These are phyloP conservation scores for Globisporangium okanoganense DNA, from an alignment of 352 stramenopile species.

Conservation along the genomic window DNA sequence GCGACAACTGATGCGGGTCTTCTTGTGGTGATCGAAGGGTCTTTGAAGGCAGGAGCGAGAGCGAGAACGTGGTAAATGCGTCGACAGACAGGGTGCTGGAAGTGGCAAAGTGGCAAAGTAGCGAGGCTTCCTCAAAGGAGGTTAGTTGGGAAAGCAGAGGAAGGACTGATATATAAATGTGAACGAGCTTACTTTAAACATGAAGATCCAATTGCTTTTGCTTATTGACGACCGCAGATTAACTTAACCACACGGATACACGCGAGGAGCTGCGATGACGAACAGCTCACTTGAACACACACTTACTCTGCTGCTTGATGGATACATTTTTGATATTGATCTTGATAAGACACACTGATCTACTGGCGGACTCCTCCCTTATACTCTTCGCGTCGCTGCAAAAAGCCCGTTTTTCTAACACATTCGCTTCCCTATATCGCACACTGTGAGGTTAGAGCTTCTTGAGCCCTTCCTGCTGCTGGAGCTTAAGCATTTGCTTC, in stretches of 20 bases:
- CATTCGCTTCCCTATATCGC: neutral
- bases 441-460: neutral
- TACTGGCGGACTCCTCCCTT: neutral
- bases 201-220: neutral
- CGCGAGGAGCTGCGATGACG: neutral
- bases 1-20: slow-evolving; percentile 27
- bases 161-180: slow-evolving; percentile 5
- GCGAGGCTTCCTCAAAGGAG: neutral
- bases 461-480: slow-evolving; percentile 35
- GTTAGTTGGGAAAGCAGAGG: neutral
- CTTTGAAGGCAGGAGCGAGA: neutral
- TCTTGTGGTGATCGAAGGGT: no score
- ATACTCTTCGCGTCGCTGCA: no score
- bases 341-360: neutral
- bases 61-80: neutral
- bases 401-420: slow-evolving; percentile 2
- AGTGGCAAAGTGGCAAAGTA: neutral
- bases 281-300: neutral
- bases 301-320: neutral
- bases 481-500: slow-evolving; percentile 59
- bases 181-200: slow-evolving; percentile 1
- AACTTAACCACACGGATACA: neutral
- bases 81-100: neutral
- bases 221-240: no score
- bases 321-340: neutral